Base-by-base conservation (phyloP, 345 rosid species). In the Eucalyptus caleyi region DNA sequence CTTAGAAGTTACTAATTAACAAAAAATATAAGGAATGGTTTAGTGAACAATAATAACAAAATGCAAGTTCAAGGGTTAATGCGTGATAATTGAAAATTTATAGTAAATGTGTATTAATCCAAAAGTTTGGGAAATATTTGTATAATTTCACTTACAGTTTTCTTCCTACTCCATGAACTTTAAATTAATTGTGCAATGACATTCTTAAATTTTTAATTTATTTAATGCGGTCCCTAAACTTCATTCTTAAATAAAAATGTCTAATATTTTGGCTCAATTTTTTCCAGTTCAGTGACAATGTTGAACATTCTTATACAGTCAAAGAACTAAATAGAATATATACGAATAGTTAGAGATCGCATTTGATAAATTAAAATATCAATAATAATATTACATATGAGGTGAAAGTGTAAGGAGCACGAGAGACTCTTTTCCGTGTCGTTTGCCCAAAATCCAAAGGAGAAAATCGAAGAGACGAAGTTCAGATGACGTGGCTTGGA, bases 311-410 rank as follows among this genome's bases (percentile, higher is more conserved):
- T 23, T 54, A 54, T 54, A 54, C 3, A 9, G 1, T 54, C 3
- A 4, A 23, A 23, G 60, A 54, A 21, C 60, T 24, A 56, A 56
- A 56, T 56, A 2, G 12, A 9, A 4, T 24, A 24, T 4, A 24
- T 9, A 56, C 0, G 0, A 56, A 23, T 4, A 23, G 2, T 56
- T 21, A 21, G 12, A 56, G 3, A 23, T 56, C 0, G 4, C 1
- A 23, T 23, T 23, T 0, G 9, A 54, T 4, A 54, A 54, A 54
- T 54, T 54, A 54, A 54, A 23, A 54, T 19, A 4, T 54, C 11
- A 54, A 19, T 0, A 9, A 54, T 23, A 23, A 54, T 9, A 9
- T 56, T 21, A 23, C 26, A 56, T 0, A 21, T 56, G 23, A 23
- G 26, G 27, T 9, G 11, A 56, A 23, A 56, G 2, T 56, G 26